Percentiles rank a stretch among this genome's conserved stretches.
Evolutionary conservation across 352 stramenopile species (phyloP).

Genomic region (Pelagophyceae sp.): DNA sequence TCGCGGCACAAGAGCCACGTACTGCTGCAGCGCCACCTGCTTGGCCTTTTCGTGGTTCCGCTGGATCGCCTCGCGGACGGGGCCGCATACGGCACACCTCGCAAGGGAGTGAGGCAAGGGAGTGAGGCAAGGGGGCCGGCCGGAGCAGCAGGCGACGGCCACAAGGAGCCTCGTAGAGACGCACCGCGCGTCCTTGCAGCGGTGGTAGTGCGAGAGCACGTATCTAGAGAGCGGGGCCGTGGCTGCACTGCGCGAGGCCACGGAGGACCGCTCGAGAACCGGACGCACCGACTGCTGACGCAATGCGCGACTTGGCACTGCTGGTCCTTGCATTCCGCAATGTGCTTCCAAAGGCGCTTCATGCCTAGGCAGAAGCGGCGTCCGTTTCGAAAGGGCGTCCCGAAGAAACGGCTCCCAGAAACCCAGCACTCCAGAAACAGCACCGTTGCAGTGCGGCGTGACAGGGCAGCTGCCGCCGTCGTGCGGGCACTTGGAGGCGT

Average conservation of each 20-base stretch:
- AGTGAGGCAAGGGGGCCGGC: too few relatives aligned
- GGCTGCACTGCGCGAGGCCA: too few relatives aligned
- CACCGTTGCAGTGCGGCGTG: constrained; percentile 83
- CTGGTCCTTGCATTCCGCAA: constrained; percentile 91
- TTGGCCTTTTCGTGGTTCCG: constrained; percentile 71
- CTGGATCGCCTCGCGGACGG: constrained; percentile 93
- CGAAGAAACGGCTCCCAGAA: too few relatives aligned
- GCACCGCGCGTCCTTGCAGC: constrained; percentile 93
- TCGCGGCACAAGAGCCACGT: too few relatives aligned
- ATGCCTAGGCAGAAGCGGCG: constrained; percentile 95
- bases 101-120: too few relatives aligned
- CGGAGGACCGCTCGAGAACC: too few relatives aligned
- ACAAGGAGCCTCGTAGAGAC: too few relatives aligned
- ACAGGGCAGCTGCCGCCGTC: constrained; percentile 80
- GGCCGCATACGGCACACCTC: constrained; percentile 91
- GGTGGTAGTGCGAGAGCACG: constrained; percentile 96
- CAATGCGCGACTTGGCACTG: constrained; percentile 93
- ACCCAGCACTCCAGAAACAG: too few relatives aligned
- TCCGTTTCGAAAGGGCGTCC: too few relatives aligned
- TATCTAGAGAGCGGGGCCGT: too few relatives aligned
- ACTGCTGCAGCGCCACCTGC: constrained; percentile 62
- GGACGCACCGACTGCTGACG: too few relatives aligned
- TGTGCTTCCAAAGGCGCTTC: constrained; percentile 96
- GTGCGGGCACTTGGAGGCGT: constrained; percentile 95
- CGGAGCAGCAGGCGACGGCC: too few relatives aligned